Evolutionary conservation across 2,329 filamentous ascomycete genomes (phyloP), one percentile per base, ranked within the genome.

Genomic region (Penicillium digitatum): DNA sequence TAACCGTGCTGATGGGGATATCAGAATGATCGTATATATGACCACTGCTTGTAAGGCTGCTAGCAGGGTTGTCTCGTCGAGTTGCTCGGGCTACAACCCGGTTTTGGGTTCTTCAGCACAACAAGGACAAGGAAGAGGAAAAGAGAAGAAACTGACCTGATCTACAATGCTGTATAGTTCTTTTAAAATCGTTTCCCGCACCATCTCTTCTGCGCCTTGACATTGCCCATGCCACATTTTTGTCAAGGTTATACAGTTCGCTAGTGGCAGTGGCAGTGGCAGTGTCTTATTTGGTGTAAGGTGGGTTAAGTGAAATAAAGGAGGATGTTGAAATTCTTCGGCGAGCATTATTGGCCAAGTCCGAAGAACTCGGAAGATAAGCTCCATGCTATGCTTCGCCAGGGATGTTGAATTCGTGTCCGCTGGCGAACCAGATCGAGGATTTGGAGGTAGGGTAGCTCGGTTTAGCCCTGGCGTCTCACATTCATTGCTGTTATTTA

Each of bases 291-390:
- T 27, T 20, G 51, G 61, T 20, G 54, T 44, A 18, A 63, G 59
- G 38, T 68, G 60, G 11, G 55, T 61, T 29, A 63, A 61, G 55
- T 76, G 74, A 5, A 75, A 65, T 22, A 74, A 64, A 26, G 74
- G 74, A 10, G 74, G 73, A 12, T 69, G 52, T 48, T 73, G 71
- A 34, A 72, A 65, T 5, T 66, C 69, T 54, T 73, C 70, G 12
- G 71, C 71, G 11, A 76, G 59, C 65, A 73, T 74, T 14, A 66
- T 60, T n/a, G 74, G 74, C 68, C 69, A 76, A 1, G 72, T 69
- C 16, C 70, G 69, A 45, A 74, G 62, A 5, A 71, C 63, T 44
- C 72, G 65, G 16, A 74, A 64, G 7, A 76, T 55, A 0, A 66
- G 65, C 51, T 71, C 59, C 67, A 72, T 71, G 42, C 67, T 72